Percentiles rank a stretch among this genome's conserved stretches.
These are phyloP conservation scores for Rhizopogon roseolus DNA, from an alignment of 768 basidiomycete species.

Conservation along the genomic window DNA sequence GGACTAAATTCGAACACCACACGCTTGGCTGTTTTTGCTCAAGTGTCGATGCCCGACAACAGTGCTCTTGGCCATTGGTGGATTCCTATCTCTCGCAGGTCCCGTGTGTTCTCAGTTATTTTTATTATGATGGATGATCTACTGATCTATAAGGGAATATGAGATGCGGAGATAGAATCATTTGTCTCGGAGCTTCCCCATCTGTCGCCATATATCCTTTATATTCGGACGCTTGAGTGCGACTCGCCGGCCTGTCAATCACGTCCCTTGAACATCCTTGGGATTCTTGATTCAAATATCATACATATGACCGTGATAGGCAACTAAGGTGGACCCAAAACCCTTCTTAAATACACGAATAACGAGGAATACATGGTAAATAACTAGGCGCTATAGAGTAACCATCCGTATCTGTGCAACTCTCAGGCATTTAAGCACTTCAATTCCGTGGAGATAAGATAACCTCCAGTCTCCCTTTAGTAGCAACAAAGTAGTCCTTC, in stretches of 20 bases:
- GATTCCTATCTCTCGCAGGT: slow-evolving; percentile 19
- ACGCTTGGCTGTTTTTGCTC: background rate
- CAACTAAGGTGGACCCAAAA: background rate
- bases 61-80: slow-evolving; percentile 9
- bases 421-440: slow-evolving; percentile 13
- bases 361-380: slow-evolving; percentile 8
- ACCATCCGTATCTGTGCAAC: slow-evolving; percentile 1
- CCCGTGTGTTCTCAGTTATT: slow-evolving; percentile 1
- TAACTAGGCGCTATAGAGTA: slow-evolving; percentile 23
- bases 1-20: background rate
- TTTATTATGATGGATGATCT: slow-evolving; percentile 2
- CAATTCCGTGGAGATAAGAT: slow-evolving; percentile 29
- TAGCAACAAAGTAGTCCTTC: slow-evolving; percentile 34
- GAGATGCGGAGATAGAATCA: slow-evolving; percentile 3
- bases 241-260: background rate
- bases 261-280: background rate
- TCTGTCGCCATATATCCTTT: background rate
- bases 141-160: background rate
- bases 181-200: background rate
- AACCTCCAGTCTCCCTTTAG: slow-evolving; percentile 29
- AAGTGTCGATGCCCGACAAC: background rate
- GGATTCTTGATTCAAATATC: background rate
- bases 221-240: background rate
- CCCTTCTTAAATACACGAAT: background rate
- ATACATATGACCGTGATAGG: background rate